Conservation (phyloP, 352 stramenopile species). For the Phytophthora cryptogea region DNA sequence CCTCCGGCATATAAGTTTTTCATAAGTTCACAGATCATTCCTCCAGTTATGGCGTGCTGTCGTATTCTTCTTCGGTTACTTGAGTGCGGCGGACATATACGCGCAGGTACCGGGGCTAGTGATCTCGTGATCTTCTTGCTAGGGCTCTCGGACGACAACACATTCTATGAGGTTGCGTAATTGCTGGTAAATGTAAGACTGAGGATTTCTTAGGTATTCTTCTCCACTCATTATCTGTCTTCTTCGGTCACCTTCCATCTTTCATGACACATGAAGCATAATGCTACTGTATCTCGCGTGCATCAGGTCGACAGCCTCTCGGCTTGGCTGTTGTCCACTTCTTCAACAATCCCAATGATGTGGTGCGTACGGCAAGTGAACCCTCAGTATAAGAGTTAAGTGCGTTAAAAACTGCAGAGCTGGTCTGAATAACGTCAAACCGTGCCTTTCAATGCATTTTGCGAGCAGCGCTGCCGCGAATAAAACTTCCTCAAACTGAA, state of each 20-base stretch:
- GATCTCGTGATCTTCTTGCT: too few relatives aligned
- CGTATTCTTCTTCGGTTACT: slow-evolving; percentile 32
- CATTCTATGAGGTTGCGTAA: too few relatives aligned
- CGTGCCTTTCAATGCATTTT: slow-evolving; percentile 6
- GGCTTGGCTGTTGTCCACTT: slow-evolving; percentile 32
- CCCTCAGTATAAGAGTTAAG: too few relatives aligned
- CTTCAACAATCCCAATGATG: slow-evolving; percentile 41
- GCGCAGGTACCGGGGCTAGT: too few relatives aligned
- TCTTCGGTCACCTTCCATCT: slow-evolving; percentile 12
- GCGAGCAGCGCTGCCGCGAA: slow-evolving; percentile 22
- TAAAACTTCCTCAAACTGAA: slow-evolving; percentile 38
- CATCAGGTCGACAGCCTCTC: too few relatives aligned
- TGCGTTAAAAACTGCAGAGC: too few relatives aligned
- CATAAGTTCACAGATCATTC: slow-evolving; percentile 45
- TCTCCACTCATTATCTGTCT: not conserved
- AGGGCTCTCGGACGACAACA: too few relatives aligned
- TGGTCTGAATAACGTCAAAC: slow-evolving; percentile 29
- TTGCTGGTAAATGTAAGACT: too few relatives aligned
- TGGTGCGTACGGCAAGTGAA: slow-evolving; percentile 20
- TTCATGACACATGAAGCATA: too few relatives aligned
- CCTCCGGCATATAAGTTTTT: too few relatives aligned
- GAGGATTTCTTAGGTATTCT: too few relatives aligned
- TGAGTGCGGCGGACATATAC: not conserved
- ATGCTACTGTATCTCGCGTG: too few relatives aligned
- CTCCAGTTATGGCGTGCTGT: slow-evolving; percentile 40